Conservation (phyloP, 208 protist species). For the Acanthamoeba polyphaga region DNA sequence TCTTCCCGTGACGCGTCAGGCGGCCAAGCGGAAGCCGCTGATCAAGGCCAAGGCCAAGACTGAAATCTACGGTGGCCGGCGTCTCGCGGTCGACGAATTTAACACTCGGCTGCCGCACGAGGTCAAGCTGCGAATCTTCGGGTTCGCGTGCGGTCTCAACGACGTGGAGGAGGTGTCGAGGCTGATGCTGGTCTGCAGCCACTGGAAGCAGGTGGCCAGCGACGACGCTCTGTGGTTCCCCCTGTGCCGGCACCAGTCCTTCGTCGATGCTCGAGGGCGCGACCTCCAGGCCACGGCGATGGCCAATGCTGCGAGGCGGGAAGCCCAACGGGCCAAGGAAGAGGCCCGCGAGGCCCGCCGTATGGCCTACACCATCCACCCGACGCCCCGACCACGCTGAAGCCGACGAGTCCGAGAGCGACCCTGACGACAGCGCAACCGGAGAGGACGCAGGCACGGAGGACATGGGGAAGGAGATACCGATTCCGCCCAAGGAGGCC, state of each 20-base stretch:
- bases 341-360: background rate
- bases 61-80: background rate
- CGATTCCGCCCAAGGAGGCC: background rate
- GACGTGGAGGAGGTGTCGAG: slow-evolving; percentile 19
- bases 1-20: background rate
- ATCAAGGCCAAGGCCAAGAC: background rate
- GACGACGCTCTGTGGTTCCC: slow-evolving; percentile 71
- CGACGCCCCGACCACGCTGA: background rate
- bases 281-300: slow-evolving; percentile 29
- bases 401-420: background rate
- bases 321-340: background rate
- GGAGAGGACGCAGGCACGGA: background rate
- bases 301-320: background rate
- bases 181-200: slow-evolving; percentile 62
- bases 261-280: slow-evolving; percentile 21
- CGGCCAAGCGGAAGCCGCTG: background rate
- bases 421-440: background rate
- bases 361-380: slow-evolving; percentile 45
- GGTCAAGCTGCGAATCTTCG: slow-evolving; percentile 59
- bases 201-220: slow-evolving; percentile 5
- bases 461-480: background rate
- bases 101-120: slow-evolving; percentile 13
- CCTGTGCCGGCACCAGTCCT: background rate
- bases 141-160: background rate
- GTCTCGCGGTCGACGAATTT: slow-evolving; percentile 1